These are phyloP conservation scores for Bipolaris cookei DNA, from an alignment of 2,329 filamentous ascomycete genomes.

Conservation along the genomic window DNA sequence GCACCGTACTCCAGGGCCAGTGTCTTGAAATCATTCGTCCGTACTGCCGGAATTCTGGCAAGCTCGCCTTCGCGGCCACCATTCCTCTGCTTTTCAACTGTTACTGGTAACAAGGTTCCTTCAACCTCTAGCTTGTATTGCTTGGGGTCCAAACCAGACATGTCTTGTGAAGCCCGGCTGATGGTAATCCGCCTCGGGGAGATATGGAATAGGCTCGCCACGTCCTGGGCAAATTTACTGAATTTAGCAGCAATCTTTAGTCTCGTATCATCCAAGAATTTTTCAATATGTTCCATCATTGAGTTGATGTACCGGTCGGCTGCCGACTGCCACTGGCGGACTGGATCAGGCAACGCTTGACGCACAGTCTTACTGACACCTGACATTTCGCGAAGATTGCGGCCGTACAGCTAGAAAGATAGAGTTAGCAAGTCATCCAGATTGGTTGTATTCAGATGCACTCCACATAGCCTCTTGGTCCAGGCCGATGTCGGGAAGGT, in stretches of 20 bases:
- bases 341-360: conserved; percentile 79
- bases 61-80: conserved; percentile 76
- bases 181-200: conserved; percentile 87
- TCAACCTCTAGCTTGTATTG: conserved; percentile 80
- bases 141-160: conserved; percentile 79
- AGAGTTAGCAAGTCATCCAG: background rate
- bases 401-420: conserved; percentile 71
- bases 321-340: conserved; percentile 83
- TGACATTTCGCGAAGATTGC: conserved; percentile 81
- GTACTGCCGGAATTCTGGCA: conserved; percentile 69
- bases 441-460: background rate
- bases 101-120: conserved; percentile 61
- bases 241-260: conserved; percentile 87
- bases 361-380: conserved; percentile 92
- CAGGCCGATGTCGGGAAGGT: background rate
- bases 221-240: conserved; percentile 85
- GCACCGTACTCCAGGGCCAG: conserved; percentile 86
- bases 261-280: conserved; percentile 82
- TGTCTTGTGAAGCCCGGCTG: conserved; percentile 76
- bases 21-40: conserved; percentile 70
- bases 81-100: conserved; percentile 63
- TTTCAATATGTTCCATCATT: conserved; percentile 86
- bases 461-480: background rate
- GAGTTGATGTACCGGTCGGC: conserved; percentile 88
- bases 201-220: conserved; percentile 83